Conservation (phyloP, 495 filamentous ascomycete species). For the Letharia lupina region DNA sequence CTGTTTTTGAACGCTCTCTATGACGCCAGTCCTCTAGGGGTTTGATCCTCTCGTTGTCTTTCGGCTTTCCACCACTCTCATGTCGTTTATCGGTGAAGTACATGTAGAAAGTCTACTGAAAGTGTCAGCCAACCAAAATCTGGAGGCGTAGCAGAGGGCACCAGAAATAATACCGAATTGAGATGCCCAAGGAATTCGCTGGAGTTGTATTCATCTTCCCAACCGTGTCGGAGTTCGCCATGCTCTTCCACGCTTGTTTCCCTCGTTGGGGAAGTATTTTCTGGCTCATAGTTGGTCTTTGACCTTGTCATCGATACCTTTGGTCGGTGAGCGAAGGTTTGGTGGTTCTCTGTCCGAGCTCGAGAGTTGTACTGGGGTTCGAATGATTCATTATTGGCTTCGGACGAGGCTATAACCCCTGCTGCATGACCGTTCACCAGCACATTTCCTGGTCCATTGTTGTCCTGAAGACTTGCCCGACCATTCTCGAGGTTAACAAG, state of each 20-base stretch:
- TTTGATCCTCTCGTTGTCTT: constrained; percentile 49
- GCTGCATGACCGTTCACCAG: constrained; percentile 1
- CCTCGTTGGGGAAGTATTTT: constrained; percentile 4
- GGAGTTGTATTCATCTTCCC: constrained; percentile 53
- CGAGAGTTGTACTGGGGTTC: constrained; percentile 3
- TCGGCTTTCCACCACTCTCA: constrained; percentile 89
- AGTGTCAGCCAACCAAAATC: constrained; percentile 4
- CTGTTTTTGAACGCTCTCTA: constrained; percentile 92
- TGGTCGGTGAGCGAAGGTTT: constrained; percentile 26
- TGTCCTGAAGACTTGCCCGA: not conserved
- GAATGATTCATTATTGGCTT: not conserved
- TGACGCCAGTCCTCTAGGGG: constrained; percentile 90
- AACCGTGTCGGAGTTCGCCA: constrained; percentile 52
- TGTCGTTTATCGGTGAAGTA: constrained; percentile 97
- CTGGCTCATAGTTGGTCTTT: constrained; percentile 61
- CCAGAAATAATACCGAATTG: constrained; percentile 42
- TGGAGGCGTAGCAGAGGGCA: not conserved
- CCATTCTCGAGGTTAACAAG: not conserved
- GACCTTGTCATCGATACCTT: constrained; percentile 56
- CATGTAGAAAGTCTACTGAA: constrained; percentile 82
- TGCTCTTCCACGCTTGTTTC: constrained; percentile 8
- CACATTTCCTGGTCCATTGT: not conserved
- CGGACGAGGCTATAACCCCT: not conserved
- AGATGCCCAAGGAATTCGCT: constrained; percentile 50
- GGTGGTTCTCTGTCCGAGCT: constrained; percentile 5